These are phyloP conservation scores for Leccinum subgranulosum DNA, from an alignment of 768 basidiomycete genomes.

Conservation along the genomic window DNA sequence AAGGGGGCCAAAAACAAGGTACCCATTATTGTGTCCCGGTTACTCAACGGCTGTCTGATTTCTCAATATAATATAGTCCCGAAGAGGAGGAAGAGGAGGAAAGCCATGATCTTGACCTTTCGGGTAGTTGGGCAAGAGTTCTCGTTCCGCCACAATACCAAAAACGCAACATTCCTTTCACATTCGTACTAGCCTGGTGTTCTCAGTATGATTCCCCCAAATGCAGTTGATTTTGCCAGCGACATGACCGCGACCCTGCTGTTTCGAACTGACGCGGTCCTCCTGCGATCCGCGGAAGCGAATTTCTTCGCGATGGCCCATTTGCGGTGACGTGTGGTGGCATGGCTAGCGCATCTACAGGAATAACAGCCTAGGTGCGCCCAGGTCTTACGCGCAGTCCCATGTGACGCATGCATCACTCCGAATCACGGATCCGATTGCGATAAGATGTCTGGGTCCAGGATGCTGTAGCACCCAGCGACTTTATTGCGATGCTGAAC, in stretches of 20 bases:
- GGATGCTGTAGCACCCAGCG: slow-evolving; percentile 18
- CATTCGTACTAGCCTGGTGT: slow-evolving; percentile 17
- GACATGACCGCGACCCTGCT: slow-evolving; percentile 6
- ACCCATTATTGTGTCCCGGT: neutral
- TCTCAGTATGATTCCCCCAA: neutral
- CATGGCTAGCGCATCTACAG: neutral
- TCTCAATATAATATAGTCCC: neutral
- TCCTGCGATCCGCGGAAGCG: slow-evolving; percentile 10
- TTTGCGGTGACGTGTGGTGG: neutral
- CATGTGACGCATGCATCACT: neutral
- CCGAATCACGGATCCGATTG: slow-evolving; percentile 10
- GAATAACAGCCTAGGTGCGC: neutral
- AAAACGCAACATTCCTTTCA: neutral
- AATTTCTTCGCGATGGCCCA: neutral
- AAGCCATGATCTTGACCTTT: neutral
- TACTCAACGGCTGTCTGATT: slow-evolving; percentile 6
- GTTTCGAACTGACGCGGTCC: neutral
- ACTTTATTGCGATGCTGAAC: neutral
- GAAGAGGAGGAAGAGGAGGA: neutral
- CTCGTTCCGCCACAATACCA: neutral
- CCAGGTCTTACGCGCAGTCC: neutral
- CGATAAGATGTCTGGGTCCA: slow-evolving; percentile 20
- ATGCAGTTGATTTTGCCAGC: slow-evolving; percentile 9
- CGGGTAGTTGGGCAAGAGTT: neutral
- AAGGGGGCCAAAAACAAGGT: slow-evolving; percentile 16